Evolutionary conservation across 306 rosid species (phyloP).

Genomic region (Lathyrus oleraceus): DNA sequence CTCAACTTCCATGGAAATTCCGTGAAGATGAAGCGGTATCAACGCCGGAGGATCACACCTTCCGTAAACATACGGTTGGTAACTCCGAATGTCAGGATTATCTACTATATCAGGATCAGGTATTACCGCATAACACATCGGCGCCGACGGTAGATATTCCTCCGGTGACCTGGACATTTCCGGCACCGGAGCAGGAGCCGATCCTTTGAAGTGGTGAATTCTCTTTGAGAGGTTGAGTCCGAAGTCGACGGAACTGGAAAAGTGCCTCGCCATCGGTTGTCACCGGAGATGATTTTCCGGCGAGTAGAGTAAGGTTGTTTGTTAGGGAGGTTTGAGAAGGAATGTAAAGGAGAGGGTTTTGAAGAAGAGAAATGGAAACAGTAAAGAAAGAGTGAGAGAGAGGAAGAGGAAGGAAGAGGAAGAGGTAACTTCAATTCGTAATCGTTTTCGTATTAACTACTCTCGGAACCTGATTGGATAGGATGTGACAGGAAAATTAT

Average conservation of each 20-base stretch:
- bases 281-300: constrained; percentile 31
- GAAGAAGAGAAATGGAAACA: background rate
- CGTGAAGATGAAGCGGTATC: constrained; percentile 75
- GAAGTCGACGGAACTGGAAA: constrained; percentile 67
- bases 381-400: constrained; percentile 15
- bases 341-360: constrained; percentile 17
- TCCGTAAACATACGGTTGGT: constrained; percentile 90
- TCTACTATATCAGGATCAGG: constrained; percentile 78
- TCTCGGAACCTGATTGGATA: constrained; percentile 11
- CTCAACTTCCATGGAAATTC: constrained; percentile 63
- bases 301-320: background rate
- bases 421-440: constrained; percentile 13
- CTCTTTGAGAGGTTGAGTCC: constrained; percentile 81
- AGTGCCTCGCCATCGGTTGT: constrained; percentile 52
- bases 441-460: background rate
- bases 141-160: constrained; percentile 62
- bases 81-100: constrained; percentile 87
- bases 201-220: constrained; percentile 57
- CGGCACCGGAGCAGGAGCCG: constrained; percentile 35
- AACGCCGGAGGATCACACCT: constrained; percentile 87
- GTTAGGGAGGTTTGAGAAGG: background rate
- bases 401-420: background rate
- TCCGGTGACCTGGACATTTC: constrained; percentile 41
- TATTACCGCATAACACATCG: constrained; percentile 78
- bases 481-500: background rate